A percentile compares a stretch with the other conserved stretches of the same genome.
These are phyloP conservation scores for Penicillium sp. DNA, from an alignment of 2,329 filamentous ascomycete genomes.

Conservation along the genomic window DNA sequence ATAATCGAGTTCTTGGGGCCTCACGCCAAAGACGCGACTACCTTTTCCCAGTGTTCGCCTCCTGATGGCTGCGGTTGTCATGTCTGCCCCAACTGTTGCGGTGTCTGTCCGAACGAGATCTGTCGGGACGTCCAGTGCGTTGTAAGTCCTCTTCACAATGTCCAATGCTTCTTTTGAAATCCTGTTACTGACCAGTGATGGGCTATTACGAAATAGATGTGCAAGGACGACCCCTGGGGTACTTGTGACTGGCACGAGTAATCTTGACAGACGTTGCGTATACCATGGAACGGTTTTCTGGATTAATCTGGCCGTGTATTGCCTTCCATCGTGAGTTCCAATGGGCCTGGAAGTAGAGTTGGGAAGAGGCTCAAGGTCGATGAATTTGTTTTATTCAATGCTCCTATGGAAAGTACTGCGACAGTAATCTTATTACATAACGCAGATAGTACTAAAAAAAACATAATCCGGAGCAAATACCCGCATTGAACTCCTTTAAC, in stretches of 20 bases:
- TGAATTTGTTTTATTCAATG: background rate
- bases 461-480: background rate
- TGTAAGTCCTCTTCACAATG: conserved; percentile 22
- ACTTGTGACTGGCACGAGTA: conserved; percentile 40
- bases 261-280: background rate
- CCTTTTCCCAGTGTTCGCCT: conserved; percentile 39
- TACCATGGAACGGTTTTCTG: background rate
- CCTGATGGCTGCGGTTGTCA: conserved; percentile 35
- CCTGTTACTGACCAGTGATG: background rate
- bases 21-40: conserved; percentile 34
- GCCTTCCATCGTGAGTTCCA: background rate
- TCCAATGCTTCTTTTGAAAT: background rate
- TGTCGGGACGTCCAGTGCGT: conserved; percentile 43
- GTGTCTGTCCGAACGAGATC: conserved; percentile 37
- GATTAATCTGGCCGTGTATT: background rate
- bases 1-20: conserved; percentile 30
- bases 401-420: background rate
- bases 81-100: conserved; percentile 42
- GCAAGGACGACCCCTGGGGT: conserved; percentile 40
- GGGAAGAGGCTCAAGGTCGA: background rate
- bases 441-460: background rate
- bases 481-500: background rate
- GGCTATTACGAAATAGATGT: conserved; percentile 29
- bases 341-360: background rate
- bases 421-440: background rate